These are phyloP conservation scores for Eimeria tenella DNA, from an alignment of 169 alveolate genomes.

Conservation along the genomic window DNA sequence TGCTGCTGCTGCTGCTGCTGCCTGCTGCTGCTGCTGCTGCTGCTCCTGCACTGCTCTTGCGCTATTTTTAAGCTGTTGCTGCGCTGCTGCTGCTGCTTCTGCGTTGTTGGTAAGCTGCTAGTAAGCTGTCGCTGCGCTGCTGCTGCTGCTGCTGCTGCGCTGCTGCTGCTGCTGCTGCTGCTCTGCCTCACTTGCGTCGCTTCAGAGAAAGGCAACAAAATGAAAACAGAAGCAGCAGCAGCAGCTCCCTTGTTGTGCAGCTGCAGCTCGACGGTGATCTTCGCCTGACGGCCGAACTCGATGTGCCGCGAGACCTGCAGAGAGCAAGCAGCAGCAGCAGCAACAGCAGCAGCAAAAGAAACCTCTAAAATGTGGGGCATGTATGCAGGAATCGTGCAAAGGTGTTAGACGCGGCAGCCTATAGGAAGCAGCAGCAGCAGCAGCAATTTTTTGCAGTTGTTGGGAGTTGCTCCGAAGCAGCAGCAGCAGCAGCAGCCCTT, in stretches of 20 bases:
- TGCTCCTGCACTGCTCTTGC: not conserved
- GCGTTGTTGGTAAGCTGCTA: not conserved
- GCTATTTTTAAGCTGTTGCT: not conserved
- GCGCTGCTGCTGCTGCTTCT: not conserved
- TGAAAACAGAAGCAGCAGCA: not conserved
- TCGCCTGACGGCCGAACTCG: constrained; percentile 39
- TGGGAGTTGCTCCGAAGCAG: not conserved
- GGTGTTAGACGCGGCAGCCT: no score
- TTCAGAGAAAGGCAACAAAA: constrained; percentile 29
- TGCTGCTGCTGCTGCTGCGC: not conserved
- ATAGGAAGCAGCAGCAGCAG: no score
- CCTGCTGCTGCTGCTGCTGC: not conserved
- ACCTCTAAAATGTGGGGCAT: no score
- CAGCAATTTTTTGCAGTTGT: no score
- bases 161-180: not conserved
- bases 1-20: not conserved
- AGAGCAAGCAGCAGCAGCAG: no score
- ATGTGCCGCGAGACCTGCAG: not conserved
- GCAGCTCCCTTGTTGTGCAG: not conserved
- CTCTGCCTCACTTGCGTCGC: constrained; percentile 22
- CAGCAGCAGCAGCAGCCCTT: not conserved
- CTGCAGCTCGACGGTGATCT: constrained; percentile 23
- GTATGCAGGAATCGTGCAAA: no score
- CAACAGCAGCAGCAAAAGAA: no score
- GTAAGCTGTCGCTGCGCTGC: not conserved